Percentiles rank a stretch among this genome's conserved stretches.
These are phyloP conservation scores for Fusarium sp. DNA, from an alignment of 2,329 filamentous ascomycete species.

Conservation along the genomic window DNA sequence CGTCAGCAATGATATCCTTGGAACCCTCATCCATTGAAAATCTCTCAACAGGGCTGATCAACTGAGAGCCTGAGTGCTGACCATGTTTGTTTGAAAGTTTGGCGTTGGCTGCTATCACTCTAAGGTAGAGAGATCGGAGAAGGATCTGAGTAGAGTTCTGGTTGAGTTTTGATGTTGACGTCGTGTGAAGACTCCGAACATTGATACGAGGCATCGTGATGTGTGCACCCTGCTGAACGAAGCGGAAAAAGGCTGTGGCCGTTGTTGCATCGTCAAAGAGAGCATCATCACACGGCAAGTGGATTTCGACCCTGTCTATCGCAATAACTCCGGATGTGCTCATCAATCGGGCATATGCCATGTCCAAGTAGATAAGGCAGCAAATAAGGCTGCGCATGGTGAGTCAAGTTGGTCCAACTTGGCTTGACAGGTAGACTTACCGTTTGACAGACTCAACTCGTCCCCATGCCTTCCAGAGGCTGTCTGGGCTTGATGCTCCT, in stretches of 20 bases:
- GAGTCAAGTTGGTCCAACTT: background rate
- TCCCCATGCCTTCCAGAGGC: conserved; percentile 15
- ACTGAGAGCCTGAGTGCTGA: too few relatives aligned
- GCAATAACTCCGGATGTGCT: conserved; percentile 7
- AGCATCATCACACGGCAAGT: conserved; percentile 16
- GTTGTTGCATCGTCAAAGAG: conserved; percentile 9
- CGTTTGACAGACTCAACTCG: conserved; percentile 19
- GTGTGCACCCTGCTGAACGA: background rate
- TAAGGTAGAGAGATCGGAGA: conserved; percentile 13
- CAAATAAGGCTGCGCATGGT: background rate
- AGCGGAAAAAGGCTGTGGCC: background rate
- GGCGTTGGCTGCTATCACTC: background rate
- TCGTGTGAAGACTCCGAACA: background rate
- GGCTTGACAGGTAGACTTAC: background rate
- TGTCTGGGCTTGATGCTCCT: background rate
- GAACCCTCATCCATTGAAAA: background rate
- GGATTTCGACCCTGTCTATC: conserved; percentile 11
- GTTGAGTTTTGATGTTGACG: background rate
- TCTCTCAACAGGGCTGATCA: background rate
- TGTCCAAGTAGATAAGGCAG: conserved; percentile 11
- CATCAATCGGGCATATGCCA: conserved; percentile 18
- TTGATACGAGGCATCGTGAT: conserved; percentile 7
- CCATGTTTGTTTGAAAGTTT: background rate
- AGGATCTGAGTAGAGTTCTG: conserved; percentile 12
- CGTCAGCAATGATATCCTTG: background rate